Base-by-base conservation (phyloP, 371 early-diverging fungal species). In the Mortierella sp. region DNA sequence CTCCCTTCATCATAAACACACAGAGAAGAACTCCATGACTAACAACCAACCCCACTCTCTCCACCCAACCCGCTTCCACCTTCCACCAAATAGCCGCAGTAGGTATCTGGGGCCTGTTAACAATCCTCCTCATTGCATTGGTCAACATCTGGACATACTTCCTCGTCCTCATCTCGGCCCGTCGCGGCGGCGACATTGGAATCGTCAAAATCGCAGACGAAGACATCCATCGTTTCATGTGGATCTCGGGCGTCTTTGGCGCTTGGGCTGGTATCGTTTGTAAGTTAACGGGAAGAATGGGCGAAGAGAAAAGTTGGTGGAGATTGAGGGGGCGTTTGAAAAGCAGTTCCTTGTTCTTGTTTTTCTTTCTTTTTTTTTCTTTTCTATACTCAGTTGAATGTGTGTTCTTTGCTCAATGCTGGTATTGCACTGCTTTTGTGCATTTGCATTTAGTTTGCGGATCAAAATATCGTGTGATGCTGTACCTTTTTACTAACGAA, bases 131-230 rank as follows among this genome's bases (percentile, higher is more conserved):
- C 13, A 75, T 84, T 24, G 54, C 53, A 0, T 2, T 80, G 44
- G 26, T 84, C 69, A 84, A 84, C 69, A 8, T 84, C 50, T 84
- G 85, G 85, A 69, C 80, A 6, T 84, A 78, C 73, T 78, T 84
- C 54, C 31, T 84, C 43, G 85, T 84, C 73, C 43, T 72, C 76
- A 74, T 84, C 72, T 51, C 57, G n/a, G 73, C 55, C 67, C 71
- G 44, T 44, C 80, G 85, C 21, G 64, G 76, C 11, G 85, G 85
- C 2, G 85, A 84, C 71, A 84, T 84, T 78, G 85, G 85, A 2
- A 80, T 84, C 34, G 78, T 78, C 73, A 80, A 53, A 44, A 74
- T 84, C 74, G n/a, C 14, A 16, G 85, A 80, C 61, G 81, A 84
- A 4, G 85, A 84, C 54, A 59, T 84, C n/a, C 48, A 73, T 31